Conservation (phyloP, 352 stramenopile genomes). For the Blastocystis sp. region DNA sequence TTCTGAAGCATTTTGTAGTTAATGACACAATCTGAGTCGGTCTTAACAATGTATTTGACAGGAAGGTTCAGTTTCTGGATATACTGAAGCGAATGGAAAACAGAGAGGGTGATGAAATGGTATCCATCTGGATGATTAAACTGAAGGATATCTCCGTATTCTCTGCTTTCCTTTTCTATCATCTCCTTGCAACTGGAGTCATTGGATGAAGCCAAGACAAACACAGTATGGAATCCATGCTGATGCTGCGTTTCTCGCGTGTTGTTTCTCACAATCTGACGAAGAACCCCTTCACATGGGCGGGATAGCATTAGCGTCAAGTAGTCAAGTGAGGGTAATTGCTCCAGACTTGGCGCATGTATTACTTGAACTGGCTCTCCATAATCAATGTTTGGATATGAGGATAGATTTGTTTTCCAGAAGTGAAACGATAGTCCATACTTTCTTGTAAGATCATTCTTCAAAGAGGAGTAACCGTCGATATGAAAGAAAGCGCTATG, state of each 20-base stretch:
- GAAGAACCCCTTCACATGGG: conserved; percentile 10
- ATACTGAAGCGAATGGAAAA: conserved; percentile 30
- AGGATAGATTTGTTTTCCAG: conserved; percentile 15
- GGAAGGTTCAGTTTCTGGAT: conserved; percentile 50
- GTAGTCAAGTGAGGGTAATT: background rate
- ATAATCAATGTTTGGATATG: conserved; percentile 27
- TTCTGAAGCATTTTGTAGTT: conserved; percentile 11
- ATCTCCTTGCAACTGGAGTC: conserved; percentile 1
- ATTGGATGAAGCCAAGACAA: conserved; percentile 1
- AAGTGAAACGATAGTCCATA: conserved; percentile 22
- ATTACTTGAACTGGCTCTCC: background rate
- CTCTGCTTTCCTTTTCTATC: background rate
- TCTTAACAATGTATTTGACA: conserved; percentile 43
- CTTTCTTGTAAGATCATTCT: too few relatives aligned
- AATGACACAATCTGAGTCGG: conserved; percentile 59
- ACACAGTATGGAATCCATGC: conserved; percentile 14
- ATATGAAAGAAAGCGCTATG: too few relatives aligned
- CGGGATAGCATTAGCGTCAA: conserved; percentile 35
- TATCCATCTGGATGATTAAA: conserved; percentile 38
- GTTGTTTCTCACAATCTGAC: conserved; percentile 18
- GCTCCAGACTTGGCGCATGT: background rate
- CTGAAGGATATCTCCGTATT: conserved; percentile 19
- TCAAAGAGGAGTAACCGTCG: too few relatives aligned
- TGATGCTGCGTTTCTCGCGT: background rate
- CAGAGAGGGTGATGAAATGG: conserved; percentile 56